These are phyloP conservation scores for Acacia acuminata DNA, from an alignment of 306 rosid genomes.

Conservation along the genomic window DNA sequence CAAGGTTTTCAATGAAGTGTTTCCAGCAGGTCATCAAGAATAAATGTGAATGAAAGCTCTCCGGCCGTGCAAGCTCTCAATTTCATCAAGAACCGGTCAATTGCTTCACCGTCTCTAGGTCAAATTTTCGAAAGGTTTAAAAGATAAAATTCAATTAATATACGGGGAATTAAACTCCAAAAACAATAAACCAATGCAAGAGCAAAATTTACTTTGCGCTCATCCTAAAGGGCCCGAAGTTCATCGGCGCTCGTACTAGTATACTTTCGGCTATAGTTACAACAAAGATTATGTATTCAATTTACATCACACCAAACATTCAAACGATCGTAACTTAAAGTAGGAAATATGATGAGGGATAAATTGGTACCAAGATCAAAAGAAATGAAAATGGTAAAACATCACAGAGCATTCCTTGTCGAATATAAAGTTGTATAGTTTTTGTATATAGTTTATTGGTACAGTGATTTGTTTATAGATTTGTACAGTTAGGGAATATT, in stretches of 20 bases:
- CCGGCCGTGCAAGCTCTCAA: constrained; percentile 73
- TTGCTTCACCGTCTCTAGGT: constrained; percentile 80
- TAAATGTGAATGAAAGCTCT: constrained; percentile 64
- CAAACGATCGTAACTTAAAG: not conserved
- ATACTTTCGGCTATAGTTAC: constrained; percentile 77
- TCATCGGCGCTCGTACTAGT: constrained; percentile 80
- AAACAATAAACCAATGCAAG: constrained; percentile 11
- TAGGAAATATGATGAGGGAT: not conserved
- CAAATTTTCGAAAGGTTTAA: constrained; percentile 58
- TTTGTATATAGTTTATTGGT: too few relatives aligned
- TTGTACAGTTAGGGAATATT: too few relatives aligned
- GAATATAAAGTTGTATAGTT: too few relatives aligned
- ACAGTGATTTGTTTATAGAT: too few relatives aligned
- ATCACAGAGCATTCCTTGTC: too few relatives aligned
- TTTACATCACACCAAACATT: constrained; percentile 17
- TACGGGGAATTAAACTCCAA: not conserved
- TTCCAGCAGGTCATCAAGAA: constrained; percentile 97
- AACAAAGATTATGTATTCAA: constrained; percentile 16
- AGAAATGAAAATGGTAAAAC: not conserved
- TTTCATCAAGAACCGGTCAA: constrained; percentile 80
- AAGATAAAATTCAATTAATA: constrained; percentile 29
- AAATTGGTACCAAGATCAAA: not conserved
- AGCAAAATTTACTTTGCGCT: constrained; percentile 66
- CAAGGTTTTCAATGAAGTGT: constrained; percentile 90
- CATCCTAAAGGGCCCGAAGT: constrained; percentile 82